Base-by-base conservation (phyloP, 2,329 filamentous ascomycete genomes). In the Verticillium isaacii region DNA sequence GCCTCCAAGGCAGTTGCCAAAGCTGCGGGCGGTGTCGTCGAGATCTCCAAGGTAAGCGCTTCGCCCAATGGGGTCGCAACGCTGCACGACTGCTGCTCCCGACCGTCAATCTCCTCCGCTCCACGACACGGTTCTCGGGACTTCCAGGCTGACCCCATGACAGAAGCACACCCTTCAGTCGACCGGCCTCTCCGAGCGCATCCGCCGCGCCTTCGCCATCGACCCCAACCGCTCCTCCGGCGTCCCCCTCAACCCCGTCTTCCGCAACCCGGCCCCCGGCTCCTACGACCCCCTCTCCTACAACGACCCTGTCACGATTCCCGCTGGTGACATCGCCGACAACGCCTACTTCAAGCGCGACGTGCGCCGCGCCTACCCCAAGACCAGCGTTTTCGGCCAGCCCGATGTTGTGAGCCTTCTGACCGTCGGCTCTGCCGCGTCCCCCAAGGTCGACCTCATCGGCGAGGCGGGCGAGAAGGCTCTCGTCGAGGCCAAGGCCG, bases 331-430 rank as follows among this genome's bases (percentile, higher is more conserved):
- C 74, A 88, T 96, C 70, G 92, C 92, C 70, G 91, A 94, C 76
- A 96, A 96, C 79, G 87, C 92, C 41, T 96, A 97, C 82, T 99
- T 93, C 92, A 96, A 96, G 84, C 93, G 95, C 71, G 95, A 99
- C 73, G 77, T 81, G 64, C 90, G 95, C 69, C 86, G 95, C 70
- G 84, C 83, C 70, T 98, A 98, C 80, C 91, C 95, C 36, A 85
- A 83, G 69, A 83, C 90, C 61, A 94, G 90, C 72, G 88, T 91
- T 56, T 85, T 99, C 65, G 89, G 82, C 63, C 95, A 98, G 81
- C 86, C 86, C 56, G 91, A 98, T 75, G 88, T 92, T 59, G 95
- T 95, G 29, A 90, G 89, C 52, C 85, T 99, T 69, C 82, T 99
- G 73, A 88, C 84, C 32, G 87, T 98, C 55, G 95, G 95, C 67